These are phyloP conservation scores for Xerophyta viscosa DNA, from an alignment of 106 monocot genomes.

Conservation along the genomic window DNA sequence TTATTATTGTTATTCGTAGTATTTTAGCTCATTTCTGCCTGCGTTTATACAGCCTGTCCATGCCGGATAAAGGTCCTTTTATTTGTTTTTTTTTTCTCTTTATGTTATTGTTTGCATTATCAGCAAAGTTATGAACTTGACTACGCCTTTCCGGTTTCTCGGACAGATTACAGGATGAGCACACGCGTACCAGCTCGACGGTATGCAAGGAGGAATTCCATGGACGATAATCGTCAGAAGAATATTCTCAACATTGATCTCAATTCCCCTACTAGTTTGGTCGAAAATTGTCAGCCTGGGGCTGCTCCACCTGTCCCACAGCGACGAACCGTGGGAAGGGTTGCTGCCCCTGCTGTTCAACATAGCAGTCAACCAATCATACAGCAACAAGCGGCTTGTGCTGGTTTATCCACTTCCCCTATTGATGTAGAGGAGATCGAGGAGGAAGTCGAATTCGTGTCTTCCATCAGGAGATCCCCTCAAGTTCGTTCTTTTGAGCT, in stretches of 20 bases:
- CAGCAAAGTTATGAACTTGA: no score
- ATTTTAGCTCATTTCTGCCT: no score
- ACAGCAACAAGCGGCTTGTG: not conserved
- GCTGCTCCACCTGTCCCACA: not conserved
- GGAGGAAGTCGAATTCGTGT: slow-evolving; percentile 17
- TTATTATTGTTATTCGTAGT: no score
- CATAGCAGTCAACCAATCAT: not conserved
- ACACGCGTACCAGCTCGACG: no score
- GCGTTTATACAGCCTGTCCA: no score
- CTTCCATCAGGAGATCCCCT: slow-evolving; percentile 1
- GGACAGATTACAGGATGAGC: no score
- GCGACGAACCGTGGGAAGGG: not conserved
- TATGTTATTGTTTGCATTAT: no score
- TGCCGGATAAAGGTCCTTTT: no score
- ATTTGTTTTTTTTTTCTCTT: no score
- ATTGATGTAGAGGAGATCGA: slow-evolving; percentile 29
- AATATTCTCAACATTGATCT: slow-evolving; percentile 8
- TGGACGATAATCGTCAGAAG: not conserved
- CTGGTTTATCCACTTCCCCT: slow-evolving; percentile 9
- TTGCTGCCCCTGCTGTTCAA: not conserved
- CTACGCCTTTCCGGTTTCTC: no score
- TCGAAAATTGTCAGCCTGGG: not conserved
- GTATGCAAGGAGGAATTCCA: not conserved
- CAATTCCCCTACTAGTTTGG: not conserved
- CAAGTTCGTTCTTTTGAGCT: slow-evolving; percentile 15